Conservation (phyloP, 148 eudicot genomes). For the Chenopodium suecicum region DNA sequence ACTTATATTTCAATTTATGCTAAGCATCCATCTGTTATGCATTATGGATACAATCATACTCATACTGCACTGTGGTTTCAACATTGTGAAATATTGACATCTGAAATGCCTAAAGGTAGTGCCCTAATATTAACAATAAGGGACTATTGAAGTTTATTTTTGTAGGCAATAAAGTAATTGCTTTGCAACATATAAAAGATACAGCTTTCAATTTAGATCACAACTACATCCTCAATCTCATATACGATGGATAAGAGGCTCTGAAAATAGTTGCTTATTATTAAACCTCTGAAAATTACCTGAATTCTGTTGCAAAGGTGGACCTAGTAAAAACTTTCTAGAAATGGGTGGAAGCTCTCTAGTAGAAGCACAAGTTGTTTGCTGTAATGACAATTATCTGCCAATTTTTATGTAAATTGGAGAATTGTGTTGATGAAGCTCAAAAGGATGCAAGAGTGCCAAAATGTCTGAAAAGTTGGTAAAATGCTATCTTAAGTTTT, state of each 20-base stretch:
- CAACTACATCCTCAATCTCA: neutral
- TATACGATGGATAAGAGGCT: neutral
- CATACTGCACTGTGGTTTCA: neutral
- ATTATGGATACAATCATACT: too few species aligned
- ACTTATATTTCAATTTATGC: neutral
- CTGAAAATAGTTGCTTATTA: neutral
- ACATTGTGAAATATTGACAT: neutral
- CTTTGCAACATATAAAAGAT: neutral
- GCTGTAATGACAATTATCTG: neutral
- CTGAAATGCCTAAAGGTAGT: neutral
- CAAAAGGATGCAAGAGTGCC: neutral
- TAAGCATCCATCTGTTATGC: neutral
- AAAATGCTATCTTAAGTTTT: too few species aligned
- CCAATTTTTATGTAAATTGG: neutral
- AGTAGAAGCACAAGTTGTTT: neutral
- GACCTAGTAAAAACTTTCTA: too few species aligned
- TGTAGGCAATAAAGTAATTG: too few species aligned
- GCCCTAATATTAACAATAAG: neutral
- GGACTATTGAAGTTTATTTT: neutral
- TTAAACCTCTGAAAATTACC: neutral
- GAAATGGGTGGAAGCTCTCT: neutral
- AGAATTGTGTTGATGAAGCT: neutral
- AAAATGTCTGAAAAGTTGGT: neutral
- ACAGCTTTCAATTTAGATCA: neutral
- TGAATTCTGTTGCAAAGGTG: neutral